Evolutionary conservation across 1,284 basidiomycete species (phyloP), one percentile per base, ranked within the genome.

Genomic region (Ganoderma lingzhi): DNA sequence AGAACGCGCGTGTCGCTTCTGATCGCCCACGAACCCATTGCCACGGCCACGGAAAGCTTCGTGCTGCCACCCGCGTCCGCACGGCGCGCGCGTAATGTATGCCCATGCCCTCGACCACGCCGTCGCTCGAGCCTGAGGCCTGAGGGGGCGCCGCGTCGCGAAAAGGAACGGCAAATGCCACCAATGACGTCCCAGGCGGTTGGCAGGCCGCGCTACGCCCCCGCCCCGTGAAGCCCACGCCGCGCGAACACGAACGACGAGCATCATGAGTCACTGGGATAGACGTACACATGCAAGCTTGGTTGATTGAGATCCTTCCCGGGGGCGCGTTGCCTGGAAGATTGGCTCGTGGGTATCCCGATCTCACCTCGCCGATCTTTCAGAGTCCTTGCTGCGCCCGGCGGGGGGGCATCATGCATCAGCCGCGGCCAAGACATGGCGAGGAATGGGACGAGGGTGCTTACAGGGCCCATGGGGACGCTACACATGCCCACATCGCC

Each of bases 401-500:
- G 64, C 68, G 65, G 66, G 66, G 64, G 71, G 65, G 66, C 30
- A 35, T 42, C 64, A 12, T 9, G 37, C 44, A 45, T 63, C 53
- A 30, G 68, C 15, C 39, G 10, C 63, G 62, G 67, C 56, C 70
- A 64, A 64, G 59, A 39, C 1, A 23, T 37, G 56, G 23, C 45
- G 59, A 59, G 63, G 56, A 66, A 59, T 39, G 35, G 56, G 56
- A 59, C 35, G 35, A 39, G 3, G 37, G 35, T 61, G 66, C 66
- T 65, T 62, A 65, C 69, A 65, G 65, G 69, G 19, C 55, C 45
- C 35, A 55, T 51, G 64, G 35, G 32, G 56, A 58, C 51, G 66
- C 64, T 68, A 70, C 71, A 72, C 64, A 70, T 72, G 69, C 68
- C 66, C 71, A 72, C 62, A 70, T 67, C 67, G 71, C 71, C 71